A percentile compares a stretch with the other conserved stretches of the same genome.
These are phyloP conservation scores for Malus domestica DNA, from an alignment of 306 rosid species.

Conservation along the genomic window ASM211411v1 NC_041803.1:13315001-13315500, in stretches of 20 bases:
- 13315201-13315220: constrained; percentile 46
- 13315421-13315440: constrained; percentile 71
- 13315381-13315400: constrained; percentile 83
- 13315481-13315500: constrained; percentile 52
- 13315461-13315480: constrained; percentile 51
- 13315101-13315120: constrained; percentile 72
- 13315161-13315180: constrained; percentile 67
- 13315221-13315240: constrained; percentile 29
- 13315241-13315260: constrained; percentile 47
- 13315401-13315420: constrained; percentile 69
- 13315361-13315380: constrained; percentile 69
- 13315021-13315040: background rate
- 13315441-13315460: constrained; percentile 54
- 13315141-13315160: constrained; percentile 50
- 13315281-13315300: constrained; percentile 60
- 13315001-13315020: background rate
- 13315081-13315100: constrained; percentile 70
- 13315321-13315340: constrained; percentile 87
- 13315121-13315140: constrained; percentile 83
- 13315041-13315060: constrained; percentile 71
- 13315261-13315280: constrained; percentile 49
- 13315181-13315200: constrained; percentile 65
- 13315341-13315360: constrained; percentile 63
- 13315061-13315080: constrained; percentile 75
- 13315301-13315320: constrained; percentile 69